Evolutionary conservation across 208 protist genomes (phyloP).

Genomic region (Naegleria gruberi): DNA sequence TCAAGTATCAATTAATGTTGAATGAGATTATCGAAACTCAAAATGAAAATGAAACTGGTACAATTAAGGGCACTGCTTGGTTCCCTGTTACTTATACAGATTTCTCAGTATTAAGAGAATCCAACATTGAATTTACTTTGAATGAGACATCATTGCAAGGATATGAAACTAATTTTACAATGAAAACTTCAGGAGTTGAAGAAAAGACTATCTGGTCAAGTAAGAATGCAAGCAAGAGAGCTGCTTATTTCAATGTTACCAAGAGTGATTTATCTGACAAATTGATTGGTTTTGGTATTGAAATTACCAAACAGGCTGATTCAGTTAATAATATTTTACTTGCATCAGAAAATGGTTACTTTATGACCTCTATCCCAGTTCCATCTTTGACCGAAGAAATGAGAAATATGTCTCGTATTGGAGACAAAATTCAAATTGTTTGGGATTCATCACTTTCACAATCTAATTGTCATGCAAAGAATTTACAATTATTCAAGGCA

Average conservation of each 20-base stretch:
- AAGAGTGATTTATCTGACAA: not conserved
- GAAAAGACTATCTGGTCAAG: not conserved
- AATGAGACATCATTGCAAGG: not conserved
- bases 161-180: not conserved
- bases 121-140: not conserved
- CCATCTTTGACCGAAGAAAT: not conserved
- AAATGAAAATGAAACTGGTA: not conserved
- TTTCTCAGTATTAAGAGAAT: not conserved
- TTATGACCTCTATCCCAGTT: not conserved
- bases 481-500: not conserved
- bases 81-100: not conserved
- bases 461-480: not conserved
- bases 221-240: not conserved
- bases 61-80: not conserved
- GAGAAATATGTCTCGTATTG: not conserved
- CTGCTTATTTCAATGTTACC: not conserved
- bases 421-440: not conserved
- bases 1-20: not conserved
- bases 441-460: not conserved
- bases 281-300: not conserved
- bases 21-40: not conserved
- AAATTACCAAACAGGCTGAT: not conserved
- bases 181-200: not conserved
- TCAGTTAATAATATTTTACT: not conserved
- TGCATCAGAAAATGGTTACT: not conserved